Evolutionary conservation across 2,329 filamentous ascomycete species (phyloP), one percentile per base, ranked within the genome.

Genomic region (Claviceps spartinae): DNA sequence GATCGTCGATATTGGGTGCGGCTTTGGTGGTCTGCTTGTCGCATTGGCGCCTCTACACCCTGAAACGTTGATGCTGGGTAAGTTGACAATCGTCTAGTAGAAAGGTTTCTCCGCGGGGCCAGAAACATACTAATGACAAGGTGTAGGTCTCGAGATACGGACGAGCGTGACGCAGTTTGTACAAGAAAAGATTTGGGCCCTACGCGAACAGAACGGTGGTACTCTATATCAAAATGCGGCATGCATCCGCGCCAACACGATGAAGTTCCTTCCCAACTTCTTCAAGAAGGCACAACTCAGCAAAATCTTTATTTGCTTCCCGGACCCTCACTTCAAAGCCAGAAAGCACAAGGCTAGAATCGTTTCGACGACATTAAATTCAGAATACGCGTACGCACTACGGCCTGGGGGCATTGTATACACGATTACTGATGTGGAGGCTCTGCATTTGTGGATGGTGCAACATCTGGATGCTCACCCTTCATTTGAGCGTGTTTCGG

Each of bases 241-340:
- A 37, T 94, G 88, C 64, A 74, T 98, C 47, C 84, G 93, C 56
- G 87, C 88, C 58, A 98, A 98, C 72, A 88, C 88, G 5, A 98
- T 98, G 93, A 98, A 98, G 67, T 98, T 97, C 68, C 74, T 98
- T n/a, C 91, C 94, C 56, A 97, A 98, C 65, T 95, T 96, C 75
- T 97, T 98, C 74, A 73, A 70, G 51, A 86, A 83, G 62, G 75
- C 71, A 14, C 90, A 96, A 65, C 79, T 98, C 14, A 79, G 77
- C 56, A 94, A 94, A 65, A 87, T 97, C 64, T 98, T 98, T 68
- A 86, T 98, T 61, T 98, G 93, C 73, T 98, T 98, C 65, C 93
- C 93, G 0, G 93, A 98, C 63, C 93, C 93, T 54, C 93, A 98
- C 69, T 98, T 98, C 75, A 98, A 98, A 70, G 82, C 88, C 13